Conservation (phyloP, 768 basidiomycete genomes). For the Boletus bicolor region DNA sequence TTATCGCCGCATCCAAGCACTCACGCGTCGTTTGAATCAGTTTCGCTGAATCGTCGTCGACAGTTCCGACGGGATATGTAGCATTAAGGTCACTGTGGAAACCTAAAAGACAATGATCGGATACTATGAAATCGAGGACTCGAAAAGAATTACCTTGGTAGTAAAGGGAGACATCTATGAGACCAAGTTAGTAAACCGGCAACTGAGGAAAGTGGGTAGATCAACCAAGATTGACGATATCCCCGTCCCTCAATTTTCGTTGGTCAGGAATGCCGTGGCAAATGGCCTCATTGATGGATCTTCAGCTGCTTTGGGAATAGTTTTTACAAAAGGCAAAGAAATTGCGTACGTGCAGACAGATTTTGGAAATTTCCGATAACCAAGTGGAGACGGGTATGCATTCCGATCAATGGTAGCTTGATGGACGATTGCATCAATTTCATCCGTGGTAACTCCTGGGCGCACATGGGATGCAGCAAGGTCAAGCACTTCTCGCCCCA, state of each 20-base stretch:
- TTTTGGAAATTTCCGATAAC: constrained; percentile 90
- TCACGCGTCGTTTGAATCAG: constrained; percentile 81
- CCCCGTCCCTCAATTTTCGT: constrained; percentile 80
- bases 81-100: constrained; percentile 92
- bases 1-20: constrained; percentile 86
- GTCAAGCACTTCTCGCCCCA: constrained; percentile 91
- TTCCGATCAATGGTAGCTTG: constrained; percentile 86
- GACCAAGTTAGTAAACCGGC: constrained; percentile 15
- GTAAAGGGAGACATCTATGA: constrained; percentile 73
- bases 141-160: constrained; percentile 54
- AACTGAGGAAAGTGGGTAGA: constrained; percentile 10
- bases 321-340: background rate
- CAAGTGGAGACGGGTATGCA: constrained; percentile 91
- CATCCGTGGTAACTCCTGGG: constrained; percentile 95
- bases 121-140: background rate
- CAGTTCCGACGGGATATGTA: constrained; percentile 85
- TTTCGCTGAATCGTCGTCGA: constrained; percentile 79
- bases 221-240: constrained; percentile 92
- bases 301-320: constrained; percentile 27
- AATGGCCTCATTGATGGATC: constrained; percentile 92
- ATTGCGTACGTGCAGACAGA: constrained; percentile 88
- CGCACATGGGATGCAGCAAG: constrained; percentile 79
- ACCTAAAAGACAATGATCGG: constrained; percentile 41
- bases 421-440: constrained; percentile 92
- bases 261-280: constrained; percentile 97